Evolutionary conservation across 352 stramenopile species (phyloP).

Genomic region (Globisporangium mamillatum): DNA sequence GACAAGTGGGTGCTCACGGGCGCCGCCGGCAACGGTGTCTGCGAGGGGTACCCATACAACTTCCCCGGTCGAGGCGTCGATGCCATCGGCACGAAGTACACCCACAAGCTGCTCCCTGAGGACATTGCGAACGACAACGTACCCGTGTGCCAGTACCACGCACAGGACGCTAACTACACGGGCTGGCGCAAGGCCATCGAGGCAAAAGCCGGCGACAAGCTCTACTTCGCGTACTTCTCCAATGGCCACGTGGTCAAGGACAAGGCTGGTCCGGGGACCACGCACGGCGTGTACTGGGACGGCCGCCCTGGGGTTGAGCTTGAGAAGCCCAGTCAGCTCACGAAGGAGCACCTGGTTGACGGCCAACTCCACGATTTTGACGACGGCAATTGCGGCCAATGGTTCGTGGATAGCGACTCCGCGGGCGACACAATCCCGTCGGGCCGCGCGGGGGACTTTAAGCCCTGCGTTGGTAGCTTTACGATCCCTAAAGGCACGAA

Average conservation of each 20-base stretch:
- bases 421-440: not conserved
- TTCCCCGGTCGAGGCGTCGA: constrained; percentile 45
- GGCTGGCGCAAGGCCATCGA: not conserved
- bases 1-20: constrained; percentile 53
- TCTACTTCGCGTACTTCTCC: constrained; percentile 1
- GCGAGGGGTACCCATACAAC: constrained; percentile 66
- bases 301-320: not conserved
- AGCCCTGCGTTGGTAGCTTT: constrained; percentile 42
- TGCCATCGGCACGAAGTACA: constrained; percentile 31
- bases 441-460: not conserved
- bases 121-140: not conserved
- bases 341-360: not conserved
- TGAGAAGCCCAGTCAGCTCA: constrained; percentile 5
- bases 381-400: not conserved
- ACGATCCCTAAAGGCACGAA: constrained; percentile 41
- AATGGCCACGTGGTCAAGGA: not conserved
- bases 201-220: not conserved
- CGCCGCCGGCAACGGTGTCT: constrained; percentile 39
- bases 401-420: not conserved
- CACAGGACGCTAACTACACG: not conserved
- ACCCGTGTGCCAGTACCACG: not conserved
- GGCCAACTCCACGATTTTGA: constrained; percentile 26
- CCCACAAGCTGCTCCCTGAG: constrained; percentile 41
- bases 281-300: not conserved
- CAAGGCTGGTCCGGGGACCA: not conserved